phyloP scores from a whole-genome alignment of 2,329 filamentous ascomycete genomes.

The Cytospora chrysosperma region DNA sequence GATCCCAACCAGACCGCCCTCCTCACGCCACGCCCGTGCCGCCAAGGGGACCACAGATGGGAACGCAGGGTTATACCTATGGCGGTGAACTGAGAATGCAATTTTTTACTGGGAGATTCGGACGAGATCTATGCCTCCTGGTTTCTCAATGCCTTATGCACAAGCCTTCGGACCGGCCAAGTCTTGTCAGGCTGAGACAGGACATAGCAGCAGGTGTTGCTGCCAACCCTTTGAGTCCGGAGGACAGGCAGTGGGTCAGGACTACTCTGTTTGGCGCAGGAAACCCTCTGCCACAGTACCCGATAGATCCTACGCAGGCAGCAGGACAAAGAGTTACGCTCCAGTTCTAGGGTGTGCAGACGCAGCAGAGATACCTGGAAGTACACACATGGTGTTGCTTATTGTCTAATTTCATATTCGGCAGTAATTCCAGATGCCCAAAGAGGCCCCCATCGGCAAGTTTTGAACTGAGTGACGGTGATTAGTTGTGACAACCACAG shows the following conservation, averaged over 20 bases:
- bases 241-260: background rate
- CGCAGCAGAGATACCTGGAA: background rate
- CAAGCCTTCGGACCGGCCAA: slow-evolving; percentile 1
- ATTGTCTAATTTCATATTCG: too few relatives aligned
- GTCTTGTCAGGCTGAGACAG: background rate
- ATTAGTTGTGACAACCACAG: too few relatives aligned
- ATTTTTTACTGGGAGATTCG: background rate
- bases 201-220: background rate
- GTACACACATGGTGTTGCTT: too few relatives aligned
- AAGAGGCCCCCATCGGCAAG: too few relatives aligned
- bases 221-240: background rate
- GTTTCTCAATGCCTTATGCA: slow-evolving; percentile 1
- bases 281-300: background rate
- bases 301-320: background rate
- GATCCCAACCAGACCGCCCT: background rate
- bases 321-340: background rate
- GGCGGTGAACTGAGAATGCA: background rate
- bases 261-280: background rate
- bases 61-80: slow-evolving; percentile 7
- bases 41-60: background rate
- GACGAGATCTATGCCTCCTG: background rate
- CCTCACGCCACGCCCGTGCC: background rate
- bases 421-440: too few relatives aligned
- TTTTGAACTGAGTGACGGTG: too few relatives aligned
- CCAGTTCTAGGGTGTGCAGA: background rate